These are phyloP conservation scores for Neonectria hederae DNA, from an alignment of 2,329 filamentous ascomycete species.

Conservation along the genomic window DNA sequence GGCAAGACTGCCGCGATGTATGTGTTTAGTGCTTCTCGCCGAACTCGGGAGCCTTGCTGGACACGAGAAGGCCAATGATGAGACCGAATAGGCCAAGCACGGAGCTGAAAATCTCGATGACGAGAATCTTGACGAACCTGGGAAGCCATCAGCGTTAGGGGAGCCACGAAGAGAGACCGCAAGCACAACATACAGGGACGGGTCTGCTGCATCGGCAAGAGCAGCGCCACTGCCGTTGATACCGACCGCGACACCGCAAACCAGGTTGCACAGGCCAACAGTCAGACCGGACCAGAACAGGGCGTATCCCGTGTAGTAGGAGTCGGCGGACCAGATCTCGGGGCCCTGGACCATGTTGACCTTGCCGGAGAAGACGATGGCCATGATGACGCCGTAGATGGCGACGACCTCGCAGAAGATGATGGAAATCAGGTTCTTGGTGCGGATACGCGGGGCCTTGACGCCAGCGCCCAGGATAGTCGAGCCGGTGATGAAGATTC, in stretches of 20 bases:
- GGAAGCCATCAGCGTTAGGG: conserved; percentile 34
- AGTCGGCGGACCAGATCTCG: conserved; percentile 75
- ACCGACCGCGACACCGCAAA: conserved; percentile 95
- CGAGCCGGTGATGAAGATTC: conserved; percentile 97
- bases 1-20: conserved; percentile 26
- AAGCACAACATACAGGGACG: conserved; percentile 74
- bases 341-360: conserved; percentile 72
- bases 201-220: conserved; percentile 92
- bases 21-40: conserved; percentile 46
- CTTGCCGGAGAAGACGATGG: conserved; percentile 96
- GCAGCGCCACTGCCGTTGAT: conserved; percentile 98
- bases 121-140: conserved; percentile 98
- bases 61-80: conserved; percentile 91
- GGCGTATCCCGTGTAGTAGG: conserved; percentile 94
- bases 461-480: conserved; percentile 98
- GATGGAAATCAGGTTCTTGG: conserved; percentile 99
- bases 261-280: conserved; percentile 93
- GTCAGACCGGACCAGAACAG: conserved; percentile 96
- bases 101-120: conserved; percentile 99
- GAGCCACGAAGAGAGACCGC: conserved; percentile 1
- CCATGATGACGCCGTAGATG: conserved; percentile 99
- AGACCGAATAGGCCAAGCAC: conserved; percentile 95
- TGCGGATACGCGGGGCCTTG: conserved; percentile 95
- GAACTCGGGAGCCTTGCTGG: conserved; percentile 84
- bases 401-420: conserved; percentile 99